Conservation (phyloP, 140 eudicot genomes). For the Flaveria floridana region DNA sequence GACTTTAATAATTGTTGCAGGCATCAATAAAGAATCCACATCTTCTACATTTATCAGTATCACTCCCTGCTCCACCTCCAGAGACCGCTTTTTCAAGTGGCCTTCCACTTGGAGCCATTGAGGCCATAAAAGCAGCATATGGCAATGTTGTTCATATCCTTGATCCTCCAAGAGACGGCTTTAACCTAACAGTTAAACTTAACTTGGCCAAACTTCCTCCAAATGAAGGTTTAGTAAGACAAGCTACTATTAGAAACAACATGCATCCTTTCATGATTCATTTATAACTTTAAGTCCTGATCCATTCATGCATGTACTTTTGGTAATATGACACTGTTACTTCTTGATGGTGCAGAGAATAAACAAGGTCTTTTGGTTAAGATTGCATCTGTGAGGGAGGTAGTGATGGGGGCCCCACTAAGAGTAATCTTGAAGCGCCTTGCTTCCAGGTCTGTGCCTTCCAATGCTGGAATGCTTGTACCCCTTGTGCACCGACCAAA, state of each 20-base stretch:
- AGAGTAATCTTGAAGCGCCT: constrained; percentile 72
- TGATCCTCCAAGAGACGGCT: constrained; percentile 97
- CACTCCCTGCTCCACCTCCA: constrained; percentile 89
- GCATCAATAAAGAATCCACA: constrained; percentile 81
- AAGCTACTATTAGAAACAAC: background rate
- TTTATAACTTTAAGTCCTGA: constrained; percentile 12
- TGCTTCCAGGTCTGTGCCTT: constrained; percentile 58
- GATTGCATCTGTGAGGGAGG: constrained; percentile 91
- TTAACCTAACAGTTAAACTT: constrained; percentile 80
- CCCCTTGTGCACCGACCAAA: constrained; percentile 91
- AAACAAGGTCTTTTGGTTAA: constrained; percentile 60
- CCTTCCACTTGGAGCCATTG: constrained; percentile 92
- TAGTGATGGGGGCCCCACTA: constrained; percentile 92
- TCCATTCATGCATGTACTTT: constrained; percentile 7
- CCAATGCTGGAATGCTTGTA: constrained; percentile 56
- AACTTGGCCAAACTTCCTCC: constrained; percentile 88
- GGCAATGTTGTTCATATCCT: constrained; percentile 72
- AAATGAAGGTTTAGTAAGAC: constrained; percentile 68
- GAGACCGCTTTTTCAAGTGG: constrained; percentile 71
- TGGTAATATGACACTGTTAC: constrained; percentile 30
- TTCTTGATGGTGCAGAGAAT: constrained; percentile 49
- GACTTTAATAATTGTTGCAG: constrained; percentile 43
- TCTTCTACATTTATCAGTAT: constrained; percentile 66
- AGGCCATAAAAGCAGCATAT: constrained; percentile 82
- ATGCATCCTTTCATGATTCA: background rate